phyloP scores from a whole-genome alignment of 208 protist genomes.

The Leishmania arabica region DNA sequence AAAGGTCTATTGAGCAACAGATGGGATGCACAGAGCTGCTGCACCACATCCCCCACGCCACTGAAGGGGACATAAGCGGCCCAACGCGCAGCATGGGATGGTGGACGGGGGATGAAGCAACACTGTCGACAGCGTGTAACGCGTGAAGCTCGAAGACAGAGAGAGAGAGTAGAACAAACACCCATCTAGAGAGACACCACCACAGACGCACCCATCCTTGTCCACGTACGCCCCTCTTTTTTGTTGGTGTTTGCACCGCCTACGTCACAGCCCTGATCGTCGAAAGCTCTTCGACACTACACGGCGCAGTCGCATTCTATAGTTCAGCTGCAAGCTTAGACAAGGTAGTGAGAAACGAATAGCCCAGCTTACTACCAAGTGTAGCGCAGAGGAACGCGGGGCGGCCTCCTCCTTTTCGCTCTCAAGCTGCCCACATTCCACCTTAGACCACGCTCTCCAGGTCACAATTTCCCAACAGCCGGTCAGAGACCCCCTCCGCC shows the following conservation, averaged over 20 bases:
- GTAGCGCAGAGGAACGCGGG: neutral
- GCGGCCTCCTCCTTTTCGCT: no score
- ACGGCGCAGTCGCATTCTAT: neutral
- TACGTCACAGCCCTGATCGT: no score
- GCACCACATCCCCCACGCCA: neutral
- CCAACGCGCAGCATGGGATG: no score
- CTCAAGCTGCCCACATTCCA: no score
- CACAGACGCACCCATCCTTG: neutral
- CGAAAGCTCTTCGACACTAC: neutral
- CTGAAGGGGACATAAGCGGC: no score
- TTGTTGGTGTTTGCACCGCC: no score
- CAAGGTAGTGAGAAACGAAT: slow-evolving; percentile 8
- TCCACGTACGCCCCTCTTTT: neutral
- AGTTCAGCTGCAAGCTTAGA: neutral
- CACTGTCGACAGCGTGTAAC: neutral
- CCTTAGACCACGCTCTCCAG: no score
- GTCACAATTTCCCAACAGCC: no score
- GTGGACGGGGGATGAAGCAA: neutral
- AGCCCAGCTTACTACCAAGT: slow-evolving; percentile 20
- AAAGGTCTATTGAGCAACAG: neutral
- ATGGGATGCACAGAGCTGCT: neutral
- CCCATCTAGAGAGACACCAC: neutral
- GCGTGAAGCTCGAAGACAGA: neutral
- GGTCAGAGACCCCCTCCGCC: no score
- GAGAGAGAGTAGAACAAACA: neutral